Conservation (phyloP, 1,284 basidiomycete species). For the Austroboletus sp. region DNA sequence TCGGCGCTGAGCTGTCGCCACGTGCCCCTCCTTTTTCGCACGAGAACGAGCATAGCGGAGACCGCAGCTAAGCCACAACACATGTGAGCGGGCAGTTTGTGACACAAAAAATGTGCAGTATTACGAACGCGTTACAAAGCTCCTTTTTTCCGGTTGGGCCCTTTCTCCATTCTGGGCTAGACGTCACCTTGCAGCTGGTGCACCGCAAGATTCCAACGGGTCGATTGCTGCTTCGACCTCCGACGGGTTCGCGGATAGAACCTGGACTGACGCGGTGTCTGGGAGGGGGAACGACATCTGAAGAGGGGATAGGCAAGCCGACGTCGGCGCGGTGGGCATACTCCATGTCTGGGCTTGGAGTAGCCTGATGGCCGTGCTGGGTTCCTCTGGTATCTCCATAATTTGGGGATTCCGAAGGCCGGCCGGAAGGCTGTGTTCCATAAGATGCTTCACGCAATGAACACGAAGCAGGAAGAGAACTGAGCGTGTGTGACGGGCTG, state of each 20-base stretch:
- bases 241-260: conserved; percentile 26
- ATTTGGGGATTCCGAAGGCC: conserved; percentile 22
- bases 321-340: conserved; percentile 22
- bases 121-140: conserved; percentile 84
- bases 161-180: conserved; percentile 92
- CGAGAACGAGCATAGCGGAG: conserved; percentile 73
- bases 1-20: conserved; percentile 35
- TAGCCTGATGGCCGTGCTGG: conserved; percentile 34
- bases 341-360: conserved; percentile 37
- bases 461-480: conserved; percentile 27
- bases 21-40: conserved; percentile 71
- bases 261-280: conserved; percentile 49
- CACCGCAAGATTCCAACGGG: conserved; percentile 72
- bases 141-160: conserved; percentile 86
- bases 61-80: conserved; percentile 53
- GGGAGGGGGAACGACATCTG: conserved; percentile 58
- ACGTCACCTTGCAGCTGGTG: conserved; percentile 75
- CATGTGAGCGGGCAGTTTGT: conserved; percentile 22
- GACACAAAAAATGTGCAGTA: conserved; percentile 9
- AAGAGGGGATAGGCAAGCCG: conserved; percentile 21
- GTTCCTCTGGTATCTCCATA: conserved; percentile 26
- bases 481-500: conserved; percentile 34
- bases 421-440: conserved; percentile 18
- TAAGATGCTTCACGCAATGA: conserved; percentile 29
- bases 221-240: conserved; percentile 45